Percentiles rank a stretch among this genome's conserved stretches.
phyloP scores from a whole-genome alignment of 148 eudicot species.

The Cornus suecica region DNA sequence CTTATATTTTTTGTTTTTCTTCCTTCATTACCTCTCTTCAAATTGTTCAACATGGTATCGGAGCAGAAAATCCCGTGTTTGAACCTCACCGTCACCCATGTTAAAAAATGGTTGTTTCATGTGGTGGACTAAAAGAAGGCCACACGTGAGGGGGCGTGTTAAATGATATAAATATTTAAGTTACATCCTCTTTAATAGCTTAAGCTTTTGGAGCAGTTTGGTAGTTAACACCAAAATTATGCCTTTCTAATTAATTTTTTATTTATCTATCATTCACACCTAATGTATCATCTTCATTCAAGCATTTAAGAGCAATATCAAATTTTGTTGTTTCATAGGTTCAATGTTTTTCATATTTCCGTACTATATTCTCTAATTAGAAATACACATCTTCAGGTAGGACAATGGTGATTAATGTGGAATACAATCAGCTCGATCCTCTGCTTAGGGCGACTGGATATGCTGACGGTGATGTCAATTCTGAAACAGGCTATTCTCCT shows the following conservation, averaged over 20 bases:
- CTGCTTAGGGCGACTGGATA: constrained; percentile 80
- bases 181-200: no score
- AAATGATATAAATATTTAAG: no score
- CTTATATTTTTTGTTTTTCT: no score
- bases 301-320: neutral
- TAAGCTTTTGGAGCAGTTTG: no score
- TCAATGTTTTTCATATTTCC: neutral
- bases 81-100: no score
- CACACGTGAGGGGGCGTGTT: no score
- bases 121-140: no score
- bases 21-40: no score
- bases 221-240: neutral
- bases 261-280: neutral
- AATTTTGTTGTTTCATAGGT: neutral
- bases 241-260: no score
- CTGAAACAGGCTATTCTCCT: constrained; percentile 92
- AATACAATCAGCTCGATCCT: constrained; percentile 98
- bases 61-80: no score
- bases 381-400: constrained; percentile 49
- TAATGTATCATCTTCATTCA: neutral
- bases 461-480: constrained; percentile 93
- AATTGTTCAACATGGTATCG: no score
- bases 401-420: constrained; percentile 95
- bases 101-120: no score
- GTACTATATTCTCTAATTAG: constrained; percentile 14